Evolutionary conservation across 768 basidiomycete species (phyloP).

Genomic region (Mycena floridula): DNA sequence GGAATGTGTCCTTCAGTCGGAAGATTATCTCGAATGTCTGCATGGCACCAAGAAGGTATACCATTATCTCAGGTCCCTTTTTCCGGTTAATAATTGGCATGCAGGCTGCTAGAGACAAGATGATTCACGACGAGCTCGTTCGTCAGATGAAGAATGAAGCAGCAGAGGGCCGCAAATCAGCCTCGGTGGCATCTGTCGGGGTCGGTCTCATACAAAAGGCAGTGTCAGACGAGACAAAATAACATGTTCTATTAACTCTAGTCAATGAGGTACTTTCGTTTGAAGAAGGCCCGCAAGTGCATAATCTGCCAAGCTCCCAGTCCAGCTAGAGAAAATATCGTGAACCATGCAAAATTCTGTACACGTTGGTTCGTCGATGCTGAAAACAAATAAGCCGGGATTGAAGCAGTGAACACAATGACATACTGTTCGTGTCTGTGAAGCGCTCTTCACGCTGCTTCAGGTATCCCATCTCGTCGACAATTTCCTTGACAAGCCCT

Average conservation of each 20-base stretch:
- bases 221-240: neutral
- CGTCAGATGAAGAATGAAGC: slow-evolving; percentile 59
- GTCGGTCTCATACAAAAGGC: slow-evolving; percentile 63
- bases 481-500: slow-evolving; percentile 89
- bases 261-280: slow-evolving; percentile 91
- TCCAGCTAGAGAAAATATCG: slow-evolving; percentile 67
- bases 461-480: slow-evolving; percentile 89
- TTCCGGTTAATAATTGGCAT: slow-evolving; percentile 37
- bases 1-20: slow-evolving; percentile 64
- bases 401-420: neutral
- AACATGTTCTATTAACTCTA: slow-evolving; percentile 21
- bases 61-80: slow-evolving; percentile 1
- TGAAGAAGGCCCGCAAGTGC: slow-evolving; percentile 93
- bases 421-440: slow-evolving; percentile 81
- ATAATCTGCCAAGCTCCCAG: slow-evolving; percentile 94
- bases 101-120: slow-evolving; percentile 50
- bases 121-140: slow-evolving; percentile 66
- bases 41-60: slow-evolving; percentile 85
- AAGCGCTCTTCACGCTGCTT: slow-evolving; percentile 87
- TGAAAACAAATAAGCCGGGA: slow-evolving; percentile 21
- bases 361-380: slow-evolving; percentile 91
- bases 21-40: slow-evolving; percentile 90
- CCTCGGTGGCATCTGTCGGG: slow-evolving; percentile 66
- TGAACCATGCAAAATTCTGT: slow-evolving; percentile 89
- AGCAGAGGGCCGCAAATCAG: slow-evolving; percentile 64